Evolutionary conservation across 768 basidiomycete genomes (phyloP).

Genomic region (Hortiboletus campestris): DNA sequence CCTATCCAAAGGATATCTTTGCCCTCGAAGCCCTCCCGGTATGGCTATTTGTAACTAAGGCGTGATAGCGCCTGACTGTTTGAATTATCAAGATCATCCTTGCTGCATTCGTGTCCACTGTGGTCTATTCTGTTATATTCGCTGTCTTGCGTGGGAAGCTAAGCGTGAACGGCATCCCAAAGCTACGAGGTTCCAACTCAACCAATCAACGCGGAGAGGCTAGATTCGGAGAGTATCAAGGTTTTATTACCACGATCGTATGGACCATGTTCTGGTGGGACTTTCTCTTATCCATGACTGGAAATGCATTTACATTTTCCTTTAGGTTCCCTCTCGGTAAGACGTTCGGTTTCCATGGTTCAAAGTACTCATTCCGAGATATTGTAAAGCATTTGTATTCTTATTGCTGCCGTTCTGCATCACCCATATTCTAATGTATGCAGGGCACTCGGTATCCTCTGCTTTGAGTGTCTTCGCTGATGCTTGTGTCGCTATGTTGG

Average conservation of each 20-base stretch:
- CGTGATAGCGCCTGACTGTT: not conserved
- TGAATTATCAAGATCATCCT: constrained; percentile 49
- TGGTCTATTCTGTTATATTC: constrained; percentile 61
- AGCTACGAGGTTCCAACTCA: constrained; percentile 48
- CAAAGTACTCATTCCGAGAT: constrained; percentile 3
- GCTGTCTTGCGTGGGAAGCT: constrained; percentile 59
- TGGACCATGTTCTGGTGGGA: constrained; percentile 70
- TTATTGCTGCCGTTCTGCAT: constrained; percentile 61
- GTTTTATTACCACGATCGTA: constrained; percentile 60
- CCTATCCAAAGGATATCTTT: constrained; percentile 44
- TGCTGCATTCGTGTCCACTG: constrained; percentile 50
- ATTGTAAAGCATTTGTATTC: constrained; percentile 51
- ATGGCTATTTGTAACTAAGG: constrained; percentile 13
- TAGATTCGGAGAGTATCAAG: constrained; percentile 49
- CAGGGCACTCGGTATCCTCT: constrained; percentile 48
- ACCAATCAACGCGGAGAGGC: constrained; percentile 47
- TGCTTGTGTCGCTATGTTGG: constrained; percentile 51
- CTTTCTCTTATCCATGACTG: not conserved
- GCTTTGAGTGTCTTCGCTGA: constrained; percentile 48
- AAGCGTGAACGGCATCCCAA: constrained; percentile 48
- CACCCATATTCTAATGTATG: constrained; percentile 45
- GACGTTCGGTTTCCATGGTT: constrained; percentile 13
- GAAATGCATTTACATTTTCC: constrained; percentile 4
- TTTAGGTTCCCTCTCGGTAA: constrained; percentile 60
- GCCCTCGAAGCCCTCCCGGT: constrained; percentile 65